These are phyloP conservation scores for Uronychia setigera DNA, from an alignment of 73 alveolate genomes.

Conservation along the genomic window DNA sequence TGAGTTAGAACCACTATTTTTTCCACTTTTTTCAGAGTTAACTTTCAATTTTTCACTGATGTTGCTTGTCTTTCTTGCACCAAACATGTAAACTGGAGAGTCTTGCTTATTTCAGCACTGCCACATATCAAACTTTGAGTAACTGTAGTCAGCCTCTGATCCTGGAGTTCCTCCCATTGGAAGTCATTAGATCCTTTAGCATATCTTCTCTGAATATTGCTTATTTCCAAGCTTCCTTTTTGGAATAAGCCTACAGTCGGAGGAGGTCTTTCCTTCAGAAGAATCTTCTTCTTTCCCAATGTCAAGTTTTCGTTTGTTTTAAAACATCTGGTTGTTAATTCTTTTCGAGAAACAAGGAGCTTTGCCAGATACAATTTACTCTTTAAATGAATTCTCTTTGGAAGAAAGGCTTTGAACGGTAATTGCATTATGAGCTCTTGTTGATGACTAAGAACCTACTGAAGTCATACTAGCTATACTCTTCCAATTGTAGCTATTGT, in stretches of 20 bases:
- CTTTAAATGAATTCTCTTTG: background rate
- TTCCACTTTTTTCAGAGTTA: background rate
- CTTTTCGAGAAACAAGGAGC: background rate
- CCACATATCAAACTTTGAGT: no score
- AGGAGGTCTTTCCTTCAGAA: background rate
- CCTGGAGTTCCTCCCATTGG: background rate
- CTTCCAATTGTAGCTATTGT: background rate
- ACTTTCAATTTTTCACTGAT: background rate
- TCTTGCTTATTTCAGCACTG: no score
- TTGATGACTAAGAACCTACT: no score
- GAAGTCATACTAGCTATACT: no score
- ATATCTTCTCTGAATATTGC: background rate
- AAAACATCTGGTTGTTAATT: background rate
- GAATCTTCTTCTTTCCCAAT: background rate
- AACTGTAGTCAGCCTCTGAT: background rate
- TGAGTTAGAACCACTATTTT: no score
- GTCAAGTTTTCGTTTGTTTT: background rate
- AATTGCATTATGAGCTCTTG: no score
- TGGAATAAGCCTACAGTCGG: background rate
- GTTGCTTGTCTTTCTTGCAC: background rate
- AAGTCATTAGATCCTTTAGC: background rate
- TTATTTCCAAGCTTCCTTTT: background rate
- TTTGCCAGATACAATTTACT: background rate
- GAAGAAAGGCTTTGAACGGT: background rate
- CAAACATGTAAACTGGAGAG: no score